A percentile compares a stretch with the other conserved stretches of the same genome.
These are phyloP conservation scores for Fusarium coffeatum DNA, from an alignment of 2,329 filamentous ascomycete genomes.

Conservation along the genomic window DNA sequence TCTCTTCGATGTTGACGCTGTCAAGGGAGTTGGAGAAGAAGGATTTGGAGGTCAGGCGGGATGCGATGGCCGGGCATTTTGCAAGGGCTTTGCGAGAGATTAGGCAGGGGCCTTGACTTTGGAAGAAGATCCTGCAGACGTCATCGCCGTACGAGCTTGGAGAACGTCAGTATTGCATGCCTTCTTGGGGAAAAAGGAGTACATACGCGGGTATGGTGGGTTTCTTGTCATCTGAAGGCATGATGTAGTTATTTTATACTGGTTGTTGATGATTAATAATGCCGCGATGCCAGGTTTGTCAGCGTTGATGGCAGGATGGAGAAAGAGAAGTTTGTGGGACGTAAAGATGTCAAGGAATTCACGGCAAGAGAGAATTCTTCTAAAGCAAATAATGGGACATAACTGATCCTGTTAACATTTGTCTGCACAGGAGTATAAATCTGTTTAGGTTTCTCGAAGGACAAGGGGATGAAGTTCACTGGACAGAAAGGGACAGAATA, in stretches of 20 bases:
- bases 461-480: rapidly evolving
- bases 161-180: rapidly evolving
- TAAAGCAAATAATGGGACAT: neutral
- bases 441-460: neutral
- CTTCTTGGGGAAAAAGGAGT: rapidly evolving
- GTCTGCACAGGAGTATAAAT: neutral
- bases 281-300: rapidly evolving
- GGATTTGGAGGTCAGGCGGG: neutral
- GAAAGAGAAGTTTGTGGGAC: neutral
- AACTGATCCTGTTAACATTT: rapidly evolving
- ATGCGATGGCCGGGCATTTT: neutral
- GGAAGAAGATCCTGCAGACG: neutral
- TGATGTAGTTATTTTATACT: neutral
- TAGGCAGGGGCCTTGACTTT: neutral
- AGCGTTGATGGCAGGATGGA: neutral
- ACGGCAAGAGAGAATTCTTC: neutral
- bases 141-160: neutral
- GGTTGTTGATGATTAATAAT: neutral
- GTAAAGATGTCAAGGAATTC: neutral
- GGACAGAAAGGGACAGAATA: neutral
- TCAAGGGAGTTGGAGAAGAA: neutral
- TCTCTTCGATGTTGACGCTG: neutral
- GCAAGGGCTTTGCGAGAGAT: neutral
- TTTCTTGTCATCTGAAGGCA: neutral
- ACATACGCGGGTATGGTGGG: neutral